Conservation (phyloP, 2,329 filamentous ascomycete species). For the Phaeosphaeria sp. region DNA sequence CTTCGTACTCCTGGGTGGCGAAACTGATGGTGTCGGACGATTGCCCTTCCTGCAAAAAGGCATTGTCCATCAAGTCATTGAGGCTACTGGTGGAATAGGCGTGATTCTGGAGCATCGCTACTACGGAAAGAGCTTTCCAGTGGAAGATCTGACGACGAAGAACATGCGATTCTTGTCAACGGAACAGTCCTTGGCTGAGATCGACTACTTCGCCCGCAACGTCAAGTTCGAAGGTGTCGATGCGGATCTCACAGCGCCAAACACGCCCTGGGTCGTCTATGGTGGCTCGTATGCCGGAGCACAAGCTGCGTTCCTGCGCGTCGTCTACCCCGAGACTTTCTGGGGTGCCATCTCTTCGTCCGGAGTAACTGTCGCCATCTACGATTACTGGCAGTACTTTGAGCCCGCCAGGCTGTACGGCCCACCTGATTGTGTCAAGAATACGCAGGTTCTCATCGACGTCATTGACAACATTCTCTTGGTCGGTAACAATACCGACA, state of each 20-base stretch:
- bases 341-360: slow-evolving; percentile 82
- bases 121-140: slow-evolving; percentile 79
- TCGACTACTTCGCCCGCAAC: slow-evolving; percentile 79
- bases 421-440: slow-evolving; percentile 68
- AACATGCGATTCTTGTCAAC: slow-evolving; percentile 83
- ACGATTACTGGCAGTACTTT: slow-evolving; percentile 75
- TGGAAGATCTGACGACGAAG: slow-evolving; percentile 68
- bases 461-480: slow-evolving; percentile 66
- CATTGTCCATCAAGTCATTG: slow-evolving; percentile 72
- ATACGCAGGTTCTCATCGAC: slow-evolving; percentile 67
- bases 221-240: slow-evolving; percentile 73
- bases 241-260: slow-evolving; percentile 68
- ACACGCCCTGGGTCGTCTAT: slow-evolving; percentile 77
- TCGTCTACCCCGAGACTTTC: slow-evolving; percentile 78
- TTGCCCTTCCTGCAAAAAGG: slow-evolving; percentile 79
- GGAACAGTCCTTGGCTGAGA: slow-evolving; percentile 81
- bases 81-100: slow-evolving; percentile 72
- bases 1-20: slow-evolving; percentile 76
- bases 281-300: slow-evolving; percentile 85
- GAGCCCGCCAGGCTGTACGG: slow-evolving; percentile 64
- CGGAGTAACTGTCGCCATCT: slow-evolving; percentile 78
- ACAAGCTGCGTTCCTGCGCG: slow-evolving; percentile 77
- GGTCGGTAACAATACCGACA: slow-evolving; percentile 53
- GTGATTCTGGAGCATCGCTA: slow-evolving; percentile 88
- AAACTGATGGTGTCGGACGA: slow-evolving; percentile 68